These are phyloP conservation scores for Begonia peltatifolia DNA, from an alignment of 306 rosid genomes.

Conservation along the genomic window DNA sequence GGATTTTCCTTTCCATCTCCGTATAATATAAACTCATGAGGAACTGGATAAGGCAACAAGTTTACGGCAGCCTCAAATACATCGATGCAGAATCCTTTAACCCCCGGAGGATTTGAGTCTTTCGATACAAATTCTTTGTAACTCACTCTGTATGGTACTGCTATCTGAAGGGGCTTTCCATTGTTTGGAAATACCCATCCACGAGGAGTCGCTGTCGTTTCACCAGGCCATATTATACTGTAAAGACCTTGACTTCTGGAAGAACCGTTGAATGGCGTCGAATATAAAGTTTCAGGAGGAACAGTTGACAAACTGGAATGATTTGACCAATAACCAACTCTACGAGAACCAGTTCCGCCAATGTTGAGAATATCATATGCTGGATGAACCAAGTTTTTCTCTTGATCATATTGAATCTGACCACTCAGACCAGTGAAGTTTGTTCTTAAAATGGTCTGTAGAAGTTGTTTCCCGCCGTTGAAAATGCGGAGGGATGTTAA, in stretches of 20 bases:
- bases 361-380: constrained; percentile 66
- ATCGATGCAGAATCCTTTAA: constrained; percentile 63
- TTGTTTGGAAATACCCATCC: constrained; percentile 95
- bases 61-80: constrained; percentile 74
- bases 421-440: constrained; percentile 72
- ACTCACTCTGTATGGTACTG: constrained; percentile 56
- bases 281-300: constrained; percentile 41
- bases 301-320: constrained; percentile 39
- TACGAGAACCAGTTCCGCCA: constrained; percentile 43
- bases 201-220: constrained; percentile 26
- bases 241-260: constrained; percentile 27
- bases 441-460: constrained; percentile 33
- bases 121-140: constrained; percentile 49
- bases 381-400: constrained; percentile 44
- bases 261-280: constrained; percentile 18
- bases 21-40: constrained; percentile 34
- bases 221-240: constrained; percentile 83
- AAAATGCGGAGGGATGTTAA: constrained; percentile 52
- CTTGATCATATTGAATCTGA: constrained; percentile 39
- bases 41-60: constrained; percentile 69
- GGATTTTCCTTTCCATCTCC: constrained; percentile 67
- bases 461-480: constrained; percentile 41
- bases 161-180: constrained; percentile 70
- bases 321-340: constrained; percentile 72
- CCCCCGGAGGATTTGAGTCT: constrained; percentile 52